Evolutionary conservation across 257 asterid genomes (phyloP).

Genomic region (Cinchona pubescens): DNA sequence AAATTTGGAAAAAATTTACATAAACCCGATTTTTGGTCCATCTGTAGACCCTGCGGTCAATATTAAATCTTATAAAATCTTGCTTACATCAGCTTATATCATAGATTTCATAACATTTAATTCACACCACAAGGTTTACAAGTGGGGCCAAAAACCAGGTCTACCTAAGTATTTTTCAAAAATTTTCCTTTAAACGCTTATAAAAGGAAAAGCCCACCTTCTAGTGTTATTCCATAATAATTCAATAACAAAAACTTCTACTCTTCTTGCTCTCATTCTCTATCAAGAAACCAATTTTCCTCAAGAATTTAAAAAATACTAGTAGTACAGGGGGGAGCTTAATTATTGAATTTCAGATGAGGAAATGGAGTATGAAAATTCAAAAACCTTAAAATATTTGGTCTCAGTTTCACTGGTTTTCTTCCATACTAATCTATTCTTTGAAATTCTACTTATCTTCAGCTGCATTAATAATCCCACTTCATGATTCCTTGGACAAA

Average conservation of each 20-base stretch:
- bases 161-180: no score
- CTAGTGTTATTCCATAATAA: neutral
- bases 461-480: conserved; percentile 13
- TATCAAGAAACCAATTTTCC: neutral
- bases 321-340: neutral
- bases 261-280: neutral
- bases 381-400: conserved; percentile 21
- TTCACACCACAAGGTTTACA: no score
- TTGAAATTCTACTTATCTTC: conserved; percentile 27
- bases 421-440: conserved; percentile 23
- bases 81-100: no score
- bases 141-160: no score
- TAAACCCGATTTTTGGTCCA: no score
- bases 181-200: conserved; percentile 4
- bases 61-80: no score
- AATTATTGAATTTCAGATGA: neutral
- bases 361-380: conserved; percentile 27
- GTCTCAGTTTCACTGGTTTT: conserved; percentile 46
- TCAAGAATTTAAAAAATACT: neutral
- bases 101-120: no score
- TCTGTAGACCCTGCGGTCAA: no score
- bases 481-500: conserved; percentile 44
- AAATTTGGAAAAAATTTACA: no score
- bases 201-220: conserved; percentile 13
- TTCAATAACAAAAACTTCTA: neutral